Conservation (phyloP, 495 filamentous ascomycete genomes). For the Aspergillus indologenus region DNA sequence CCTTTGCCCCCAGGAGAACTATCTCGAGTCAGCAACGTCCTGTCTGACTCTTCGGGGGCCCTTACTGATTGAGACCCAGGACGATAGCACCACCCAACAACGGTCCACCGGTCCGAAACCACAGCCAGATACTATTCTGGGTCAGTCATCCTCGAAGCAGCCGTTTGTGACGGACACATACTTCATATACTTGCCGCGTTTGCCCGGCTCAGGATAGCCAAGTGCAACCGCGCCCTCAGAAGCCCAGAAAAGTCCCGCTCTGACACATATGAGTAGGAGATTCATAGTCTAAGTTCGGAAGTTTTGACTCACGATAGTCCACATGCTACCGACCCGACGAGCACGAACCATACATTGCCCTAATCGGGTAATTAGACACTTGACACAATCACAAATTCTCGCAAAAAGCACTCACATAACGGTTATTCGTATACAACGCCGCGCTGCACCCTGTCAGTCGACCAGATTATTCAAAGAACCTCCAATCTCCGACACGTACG, state of each 20-base stretch:
- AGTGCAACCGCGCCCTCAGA: slow-evolving; percentile 63
- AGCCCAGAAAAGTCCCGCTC: slow-evolving; percentile 62
- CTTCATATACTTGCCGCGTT: slow-evolving; percentile 53
- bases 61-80: slow-evolving; percentile 53
- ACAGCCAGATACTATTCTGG: slow-evolving; percentile 52
- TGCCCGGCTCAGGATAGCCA: slow-evolving; percentile 58
- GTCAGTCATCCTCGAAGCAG: slow-evolving; percentile 2
- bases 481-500: slow-evolving; percentile 16
- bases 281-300: background rate
- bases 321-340: slow-evolving; percentile 61
- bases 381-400: no score
- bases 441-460: slow-evolving; percentile 37
- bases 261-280: slow-evolving; percentile 5
- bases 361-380: slow-evolving; percentile 9
- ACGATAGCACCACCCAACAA: slow-evolving; percentile 62
- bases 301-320: slow-evolving; percentile 48
- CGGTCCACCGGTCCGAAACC: slow-evolving; percentile 55
- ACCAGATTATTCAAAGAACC: slow-evolving; percentile 16
- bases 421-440: slow-evolving; percentile 63
- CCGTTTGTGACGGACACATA: slow-evolving; percentile 8
- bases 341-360: slow-evolving; percentile 60
- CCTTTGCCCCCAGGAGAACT: slow-evolving; percentile 24
- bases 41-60: background rate
- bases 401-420: slow-evolving; percentile 37
- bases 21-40: slow-evolving; percentile 22